Evolutionary conservation across 441 rosid genomes (phyloP).

Genomic region (Capsella rubella): DNA sequence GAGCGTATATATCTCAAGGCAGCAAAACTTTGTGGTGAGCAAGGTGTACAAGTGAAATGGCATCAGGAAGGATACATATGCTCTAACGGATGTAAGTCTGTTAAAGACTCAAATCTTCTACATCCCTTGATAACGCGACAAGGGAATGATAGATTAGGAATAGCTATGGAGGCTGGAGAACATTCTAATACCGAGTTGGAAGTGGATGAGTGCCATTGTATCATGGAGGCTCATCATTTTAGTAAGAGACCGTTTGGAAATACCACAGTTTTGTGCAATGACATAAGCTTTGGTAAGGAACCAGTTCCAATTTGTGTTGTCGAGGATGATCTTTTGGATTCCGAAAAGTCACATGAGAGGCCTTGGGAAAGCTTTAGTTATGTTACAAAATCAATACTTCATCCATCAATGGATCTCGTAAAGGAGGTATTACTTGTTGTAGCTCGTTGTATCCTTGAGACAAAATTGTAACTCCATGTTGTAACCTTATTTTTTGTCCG

Average conservation of each 20-base stretch:
- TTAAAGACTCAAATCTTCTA: constrained; percentile 50
- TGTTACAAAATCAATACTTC: constrained; percentile 62
- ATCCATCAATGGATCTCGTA: constrained; percentile 58
- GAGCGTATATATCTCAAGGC: constrained; percentile 87
- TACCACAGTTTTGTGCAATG: constrained; percentile 65
- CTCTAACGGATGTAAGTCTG: constrained; percentile 79
- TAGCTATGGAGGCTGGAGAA: constrained; percentile 44
- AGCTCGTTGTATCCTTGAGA: background rate
- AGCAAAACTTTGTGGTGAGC: constrained; percentile 95
- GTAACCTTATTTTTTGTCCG: constrained; percentile 15
- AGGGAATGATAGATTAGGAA: constrained; percentile 44
- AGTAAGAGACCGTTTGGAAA: constrained; percentile 57
- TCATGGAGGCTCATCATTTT: constrained; percentile 69
- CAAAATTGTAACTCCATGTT: constrained; percentile 20
- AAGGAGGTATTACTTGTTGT: constrained; percentile 58
- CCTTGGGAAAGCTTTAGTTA: constrained; percentile 91
- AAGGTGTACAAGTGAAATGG: constrained; percentile 84
- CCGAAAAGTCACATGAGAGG: constrained; percentile 51
- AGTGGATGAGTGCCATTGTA: constrained; percentile 87
- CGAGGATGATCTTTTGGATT: constrained; percentile 65
- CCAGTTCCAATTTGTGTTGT: constrained; percentile 78
- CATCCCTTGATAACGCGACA: constrained; percentile 56
- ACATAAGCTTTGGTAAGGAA: constrained; percentile 93
- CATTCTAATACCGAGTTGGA: constrained; percentile 56
- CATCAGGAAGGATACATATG: constrained; percentile 83